phyloP scores from a whole-genome alignment of 495 filamentous ascomycete species.

The Recurvomyces mirabilis region DNA sequence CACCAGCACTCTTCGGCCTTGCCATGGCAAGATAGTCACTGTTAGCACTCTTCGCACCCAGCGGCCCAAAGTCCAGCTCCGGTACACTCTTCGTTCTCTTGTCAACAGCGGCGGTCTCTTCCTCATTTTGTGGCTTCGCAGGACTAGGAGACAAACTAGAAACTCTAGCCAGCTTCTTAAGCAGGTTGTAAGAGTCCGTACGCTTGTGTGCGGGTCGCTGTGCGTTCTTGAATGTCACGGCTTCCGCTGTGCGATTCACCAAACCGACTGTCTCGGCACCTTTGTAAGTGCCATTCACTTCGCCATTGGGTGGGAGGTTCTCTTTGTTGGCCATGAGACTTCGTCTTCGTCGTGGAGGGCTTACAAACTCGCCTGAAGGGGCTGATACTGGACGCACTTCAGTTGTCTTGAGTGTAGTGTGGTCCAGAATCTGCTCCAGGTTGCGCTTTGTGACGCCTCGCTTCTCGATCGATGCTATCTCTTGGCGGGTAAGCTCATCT shows the following conservation, averaged over 20 bases:
- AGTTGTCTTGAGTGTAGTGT: too few species aligned
- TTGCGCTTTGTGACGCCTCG: conserved; percentile 47
- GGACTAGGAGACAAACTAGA: conserved; percentile 44
- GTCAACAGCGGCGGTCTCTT: background rate
- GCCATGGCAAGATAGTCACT: background rate
- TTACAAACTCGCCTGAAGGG: background rate
- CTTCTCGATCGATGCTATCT: conserved; percentile 48
- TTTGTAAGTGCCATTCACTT: conserved; percentile 31
- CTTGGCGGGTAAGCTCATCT: conserved; percentile 46
- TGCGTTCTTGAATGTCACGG: conserved; percentile 14
- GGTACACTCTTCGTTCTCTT: background rate
- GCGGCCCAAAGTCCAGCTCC: background rate
- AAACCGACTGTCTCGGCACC: conserved; percentile 24
- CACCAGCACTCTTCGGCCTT: too few species aligned
- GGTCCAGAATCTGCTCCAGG: conserved; percentile 47
- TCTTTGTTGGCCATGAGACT: conserved; percentile 20
- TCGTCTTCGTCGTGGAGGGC: conserved; percentile 1
- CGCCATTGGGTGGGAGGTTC: conserved; percentile 15
- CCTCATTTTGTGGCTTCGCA: conserved; percentile 6
- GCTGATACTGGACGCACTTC: too few species aligned
- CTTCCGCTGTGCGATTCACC: conserved; percentile 17
- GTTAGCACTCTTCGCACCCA: conserved; percentile 1
- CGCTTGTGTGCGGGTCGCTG: conserved; percentile 24
- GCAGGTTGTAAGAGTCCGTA: conserved; percentile 54
- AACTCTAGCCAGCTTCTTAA: conserved; percentile 51